These are phyloP conservation scores for Elaeis oleifera DNA, from an alignment of 202 grass and related monocot genomes.

Conservation along the genomic window DNA sequence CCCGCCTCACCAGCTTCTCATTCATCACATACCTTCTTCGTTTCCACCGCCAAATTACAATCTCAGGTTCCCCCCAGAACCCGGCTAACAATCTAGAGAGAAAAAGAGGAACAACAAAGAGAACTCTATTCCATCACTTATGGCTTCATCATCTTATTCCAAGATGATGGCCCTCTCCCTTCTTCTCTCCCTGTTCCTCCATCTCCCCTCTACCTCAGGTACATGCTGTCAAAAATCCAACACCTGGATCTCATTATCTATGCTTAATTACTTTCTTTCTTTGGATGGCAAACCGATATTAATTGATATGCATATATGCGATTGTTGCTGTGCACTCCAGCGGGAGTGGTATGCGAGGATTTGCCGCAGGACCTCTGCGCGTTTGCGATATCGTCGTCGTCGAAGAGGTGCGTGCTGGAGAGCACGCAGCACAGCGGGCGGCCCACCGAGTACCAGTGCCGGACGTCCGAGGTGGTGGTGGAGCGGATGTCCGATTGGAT, in stretches of 20 bases:
- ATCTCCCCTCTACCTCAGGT: no score
- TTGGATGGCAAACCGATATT: no score
- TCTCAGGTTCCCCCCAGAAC: no score
- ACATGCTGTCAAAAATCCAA: no score
- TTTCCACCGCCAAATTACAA: no score
- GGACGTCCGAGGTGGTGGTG: constrained; percentile 56
- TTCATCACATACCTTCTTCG: no score
- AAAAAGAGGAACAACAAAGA: no score
- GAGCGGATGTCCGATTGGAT: constrained; percentile 32
- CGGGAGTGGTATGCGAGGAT: constrained; percentile 46
- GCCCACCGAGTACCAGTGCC: constrained; percentile 44
- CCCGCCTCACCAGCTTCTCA: no score
- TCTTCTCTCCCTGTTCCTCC: constrained; percentile 27
- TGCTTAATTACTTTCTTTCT: neutral
- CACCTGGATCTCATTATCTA: constrained; percentile 7
- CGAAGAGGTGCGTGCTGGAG: constrained; percentile 65
- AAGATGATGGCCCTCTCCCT: constrained; percentile 14
- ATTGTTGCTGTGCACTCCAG: no score
- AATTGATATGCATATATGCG: no score
- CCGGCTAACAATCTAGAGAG: no score
- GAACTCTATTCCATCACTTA: no score
- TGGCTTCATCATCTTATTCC: constrained; percentile 23
- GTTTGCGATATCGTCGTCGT: constrained; percentile 57
- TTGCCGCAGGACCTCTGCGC: constrained; percentile 50
- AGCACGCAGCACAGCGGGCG: constrained; percentile 28